Evolutionary conservation across 345 rosid genomes (phyloP).

Genomic region (Psidium guajava): DNA sequence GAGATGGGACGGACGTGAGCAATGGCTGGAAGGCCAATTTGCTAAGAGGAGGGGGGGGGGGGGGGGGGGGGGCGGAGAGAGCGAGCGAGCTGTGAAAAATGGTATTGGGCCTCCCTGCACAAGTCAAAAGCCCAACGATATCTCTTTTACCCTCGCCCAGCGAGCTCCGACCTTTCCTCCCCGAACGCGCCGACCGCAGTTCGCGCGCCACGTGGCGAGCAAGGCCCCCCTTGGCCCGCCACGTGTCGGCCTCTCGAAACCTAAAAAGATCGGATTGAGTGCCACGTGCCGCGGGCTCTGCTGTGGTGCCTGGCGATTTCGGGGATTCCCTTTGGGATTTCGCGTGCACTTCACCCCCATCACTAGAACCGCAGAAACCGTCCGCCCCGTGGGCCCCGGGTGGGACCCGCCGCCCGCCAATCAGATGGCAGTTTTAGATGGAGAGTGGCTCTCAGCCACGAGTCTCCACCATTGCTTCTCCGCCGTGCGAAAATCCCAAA

Average conservation of each 20-base stretch:
- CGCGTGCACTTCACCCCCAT: not conserved
- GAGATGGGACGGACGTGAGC: not conserved
- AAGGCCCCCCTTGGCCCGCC: not conserved
- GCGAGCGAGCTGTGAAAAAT: no score
- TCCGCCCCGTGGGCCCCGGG: not conserved
- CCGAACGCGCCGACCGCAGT: not conserved
- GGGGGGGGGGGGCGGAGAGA: no score
- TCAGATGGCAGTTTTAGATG: constrained; percentile 27
- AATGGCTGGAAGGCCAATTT: not conserved
- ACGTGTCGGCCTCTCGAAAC: not conserved
- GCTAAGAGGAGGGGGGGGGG: no score
- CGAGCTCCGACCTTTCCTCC: not conserved
- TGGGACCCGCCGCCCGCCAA: constrained; percentile 3
- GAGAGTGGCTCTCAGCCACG: constrained; percentile 27
- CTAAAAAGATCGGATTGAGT: not conserved
- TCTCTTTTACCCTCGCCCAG: not conserved
- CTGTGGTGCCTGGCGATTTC: no score
- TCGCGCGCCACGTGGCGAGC: not conserved
- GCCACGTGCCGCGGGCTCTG: not conserved
- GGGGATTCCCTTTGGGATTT: no score
- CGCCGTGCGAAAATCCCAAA: constrained; percentile 22
- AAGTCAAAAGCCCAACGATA: not conserved
- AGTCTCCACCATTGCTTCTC: constrained; percentile 7
- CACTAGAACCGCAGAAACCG: not conserved
- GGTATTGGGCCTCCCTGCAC: not conserved